Base-by-base conservation (phyloP, 169 alveolate genomes). In the Plasmodium blacklocki region DNA sequence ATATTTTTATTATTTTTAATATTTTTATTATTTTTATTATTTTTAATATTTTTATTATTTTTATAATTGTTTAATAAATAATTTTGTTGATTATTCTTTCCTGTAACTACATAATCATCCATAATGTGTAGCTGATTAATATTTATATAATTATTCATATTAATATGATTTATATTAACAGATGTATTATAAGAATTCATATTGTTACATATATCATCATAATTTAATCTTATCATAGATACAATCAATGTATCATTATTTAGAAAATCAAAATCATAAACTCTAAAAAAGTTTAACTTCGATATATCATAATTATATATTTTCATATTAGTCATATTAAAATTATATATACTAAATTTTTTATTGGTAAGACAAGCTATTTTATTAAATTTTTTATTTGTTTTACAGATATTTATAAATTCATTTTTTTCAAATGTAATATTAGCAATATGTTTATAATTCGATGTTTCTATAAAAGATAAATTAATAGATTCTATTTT, bases 281-380 rank as follows among this genome's bases (percentile, higher is more conserved):
- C 85, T 14, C 70, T 67, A 26, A 19, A 49, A 23, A 72, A 58
- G 19, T 45, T 50, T 21, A 83, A 32, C 7, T 56, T 70, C 1
- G 91, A 45, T 1, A 83, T 1, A 26, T 68, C 91, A 43, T 68
- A 83, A 26, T 83, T 83, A 39, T 15, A 83, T 6, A 83, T 54
- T 6, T 21, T 29, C n/a, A 70, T 32, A n/a, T 29, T 47, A 0
- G 54, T 64, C 43, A 56, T 43, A 14, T 50, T 54, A 32, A 67
- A 83, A 49, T 67, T 50, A 58, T 83, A 83, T 21, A 83, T 11
- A 23, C 74, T 60, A 23, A 83, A 72, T 2, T 83, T 67, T 47
- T 19, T 83, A 54, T 83, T 83, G 21, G 91, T 83, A 14, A 39
- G 5, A 8, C 91, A 83, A 3, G 68, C 91, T 15, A 83, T 68